These are phyloP conservation scores for Saccharomycopsis amapae DNA, from an alignment of 805 yeast genomes.

Conservation along the genomic window DNA sequence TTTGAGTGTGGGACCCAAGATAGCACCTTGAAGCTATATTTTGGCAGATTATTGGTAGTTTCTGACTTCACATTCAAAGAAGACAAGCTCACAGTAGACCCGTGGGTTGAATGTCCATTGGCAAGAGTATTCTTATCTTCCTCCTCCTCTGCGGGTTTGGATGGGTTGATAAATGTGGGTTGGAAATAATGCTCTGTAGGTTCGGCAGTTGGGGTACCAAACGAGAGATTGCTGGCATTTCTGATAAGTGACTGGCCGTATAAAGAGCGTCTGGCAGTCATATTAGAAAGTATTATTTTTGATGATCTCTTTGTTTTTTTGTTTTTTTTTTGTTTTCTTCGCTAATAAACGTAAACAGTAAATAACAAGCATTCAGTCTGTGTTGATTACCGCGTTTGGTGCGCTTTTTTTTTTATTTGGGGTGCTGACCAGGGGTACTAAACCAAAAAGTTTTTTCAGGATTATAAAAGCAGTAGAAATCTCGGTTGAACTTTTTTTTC, in stretches of 20 bases:
- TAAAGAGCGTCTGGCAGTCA: constrained; percentile 23
- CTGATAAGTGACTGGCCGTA: constrained; percentile 30
- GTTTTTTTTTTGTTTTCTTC: neutral
- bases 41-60: constrained; percentile 13
- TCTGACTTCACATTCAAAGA: constrained; percentile 17
- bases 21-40: constrained; percentile 29
- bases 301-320: neutral
- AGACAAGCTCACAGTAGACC: constrained; percentile 14
- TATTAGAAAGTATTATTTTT: neutral
- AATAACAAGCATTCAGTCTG: no score
- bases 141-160: constrained; percentile 23
- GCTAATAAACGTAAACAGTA: no score
- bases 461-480: no score
- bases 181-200: constrained; percentile 27
- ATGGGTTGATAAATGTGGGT: constrained; percentile 31
- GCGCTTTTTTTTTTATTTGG: neutral
- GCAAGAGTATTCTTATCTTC: constrained; percentile 12
- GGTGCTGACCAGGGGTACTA: no score
- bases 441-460: no score
- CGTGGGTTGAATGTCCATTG: constrained; percentile 25
- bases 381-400: neutral
- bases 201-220: constrained; percentile 20
- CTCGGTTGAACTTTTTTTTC: no score
- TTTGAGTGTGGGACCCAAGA: constrained; percentile 28
- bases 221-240: constrained; percentile 25